Base-by-base conservation (phyloP, 768 basidiomycete genomes). In the Russula emetica region DNA sequence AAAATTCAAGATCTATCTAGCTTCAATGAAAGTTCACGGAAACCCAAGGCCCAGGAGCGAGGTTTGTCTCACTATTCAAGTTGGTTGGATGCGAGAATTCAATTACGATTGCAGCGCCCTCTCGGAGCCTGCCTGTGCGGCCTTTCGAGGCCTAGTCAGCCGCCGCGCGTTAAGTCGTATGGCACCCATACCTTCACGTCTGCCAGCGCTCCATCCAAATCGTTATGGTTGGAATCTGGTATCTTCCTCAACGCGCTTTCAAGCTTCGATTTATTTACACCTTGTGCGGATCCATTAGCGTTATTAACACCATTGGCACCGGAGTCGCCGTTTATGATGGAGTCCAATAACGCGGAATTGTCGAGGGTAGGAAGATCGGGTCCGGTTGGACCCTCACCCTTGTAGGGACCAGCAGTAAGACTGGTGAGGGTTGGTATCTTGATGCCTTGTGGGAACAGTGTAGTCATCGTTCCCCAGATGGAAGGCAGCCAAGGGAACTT, bases 381-480 rank as follows among this genome's bases (percentile, higher is more conserved):
- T 32, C 62, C 66, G 1, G 55, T 47, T 20, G 66, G 66, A 16
- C 66, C 66, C 0, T 54, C 63, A 24, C 58, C 66, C 32, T 65
- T 56, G 54, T 56, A 60, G 7, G 49, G 58, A 44, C 63, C 66
- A 16, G 63, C 54, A 51, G 49, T 60, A 4, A 60, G 20, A 5
- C 49, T 65, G 0, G 63, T 67, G 49, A 67, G 10, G 26, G 40
- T 55, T 14, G 66, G 66, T 26, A 56, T 24, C 16, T 52, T 55
- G 42, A 67, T 65, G 5, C 67, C 67, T 14, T 36, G 7, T 3
- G 67, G 65, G 57, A 68, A 68, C n/a, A 68, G 64, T 14, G 8
- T 1, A 10, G n/a, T 5, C 32, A 66, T 28, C 11, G 51, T 59
- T 18, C 61, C 50, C 47, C 45, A 58, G 44, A 67, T 63, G 38